Conservation (phyloP, 202 grass and related monocot species). For the Musa balbisiana region DNA sequence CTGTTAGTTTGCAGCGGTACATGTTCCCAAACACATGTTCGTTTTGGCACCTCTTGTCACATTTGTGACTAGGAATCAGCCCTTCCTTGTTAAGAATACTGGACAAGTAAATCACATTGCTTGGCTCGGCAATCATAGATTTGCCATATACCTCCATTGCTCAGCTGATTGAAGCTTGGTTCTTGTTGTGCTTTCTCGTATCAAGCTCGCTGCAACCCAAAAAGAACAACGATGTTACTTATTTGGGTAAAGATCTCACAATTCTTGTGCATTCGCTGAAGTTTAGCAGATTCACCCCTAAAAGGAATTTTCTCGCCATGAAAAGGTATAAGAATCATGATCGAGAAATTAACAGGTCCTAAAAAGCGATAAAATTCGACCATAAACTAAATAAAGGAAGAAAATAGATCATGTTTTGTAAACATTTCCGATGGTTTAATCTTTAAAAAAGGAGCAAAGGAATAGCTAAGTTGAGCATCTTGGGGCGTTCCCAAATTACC, state of each 20-base stretch:
- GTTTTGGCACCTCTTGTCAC: conserved; percentile 91
- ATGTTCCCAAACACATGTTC: conserved; percentile 93
- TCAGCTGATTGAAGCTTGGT: conserved; percentile 5
- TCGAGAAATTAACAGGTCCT: neutral
- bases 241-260: neutral
- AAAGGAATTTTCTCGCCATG: neutral
- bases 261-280: neutral
- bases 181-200: conserved; percentile 3
- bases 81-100: conserved; percentile 85
- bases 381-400: too few species aligned
- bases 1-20: conserved; percentile 90
- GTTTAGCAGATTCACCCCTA: neutral
- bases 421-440: too few species aligned
- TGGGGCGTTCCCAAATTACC: neutral
- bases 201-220: conserved; percentile 22
- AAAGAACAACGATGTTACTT: conserved; percentile 6
- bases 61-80: conserved; percentile 72
- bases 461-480: too few species aligned
- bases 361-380: too few species aligned
- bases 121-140: conserved; percentile 90
- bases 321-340: neutral
- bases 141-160: conserved; percentile 97
- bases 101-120: conserved; percentile 96
- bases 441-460: too few species aligned
- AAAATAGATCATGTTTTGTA: too few species aligned